A percentile compares a stretch with the other conserved stretches of the same genome.
Conservation (phyloP, 257 asterid species). For the Jaltomata sinuosa region DNA sequence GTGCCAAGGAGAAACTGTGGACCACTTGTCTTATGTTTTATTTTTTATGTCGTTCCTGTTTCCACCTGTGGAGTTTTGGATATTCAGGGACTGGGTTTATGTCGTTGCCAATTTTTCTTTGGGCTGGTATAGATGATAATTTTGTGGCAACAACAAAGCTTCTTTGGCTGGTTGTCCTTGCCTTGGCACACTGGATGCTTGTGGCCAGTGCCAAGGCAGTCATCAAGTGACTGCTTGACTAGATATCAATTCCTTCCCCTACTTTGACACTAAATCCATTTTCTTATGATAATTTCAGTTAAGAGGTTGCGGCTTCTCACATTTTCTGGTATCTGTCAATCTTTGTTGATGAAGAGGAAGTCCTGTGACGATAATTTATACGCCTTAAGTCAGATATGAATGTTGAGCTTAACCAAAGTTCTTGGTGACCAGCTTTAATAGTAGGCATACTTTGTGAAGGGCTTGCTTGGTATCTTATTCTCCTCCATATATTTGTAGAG, state of each 20-base stretch:
- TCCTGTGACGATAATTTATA: not conserved
- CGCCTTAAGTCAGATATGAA: not conserved
- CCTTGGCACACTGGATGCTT: not conserved
- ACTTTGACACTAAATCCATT: not conserved
- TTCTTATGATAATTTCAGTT: not conserved
- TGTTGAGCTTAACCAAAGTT: not conserved
- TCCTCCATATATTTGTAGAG: not conserved
- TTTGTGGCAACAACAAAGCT: not conserved
- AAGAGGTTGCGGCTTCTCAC: not conserved
- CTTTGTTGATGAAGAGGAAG: not conserved
- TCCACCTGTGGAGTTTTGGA: not conserved
- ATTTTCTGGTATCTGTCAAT: not conserved
- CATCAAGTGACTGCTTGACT: not conserved
- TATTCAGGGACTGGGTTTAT: not conserved
- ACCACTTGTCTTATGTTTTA: not conserved
- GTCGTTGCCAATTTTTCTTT: not conserved
- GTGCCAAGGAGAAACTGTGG: not conserved
- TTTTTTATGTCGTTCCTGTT: not conserved
- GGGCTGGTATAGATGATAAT: not conserved
- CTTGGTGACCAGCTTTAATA: not conserved
- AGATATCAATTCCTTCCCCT: not conserved
- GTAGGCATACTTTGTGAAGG: not conserved
- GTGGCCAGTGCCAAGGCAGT: not conserved
- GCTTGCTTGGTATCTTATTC: not conserved
- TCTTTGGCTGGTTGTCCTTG: not conserved